Conservation (phyloP, 805 yeast species). For the Candida manassasensis region DNA sequence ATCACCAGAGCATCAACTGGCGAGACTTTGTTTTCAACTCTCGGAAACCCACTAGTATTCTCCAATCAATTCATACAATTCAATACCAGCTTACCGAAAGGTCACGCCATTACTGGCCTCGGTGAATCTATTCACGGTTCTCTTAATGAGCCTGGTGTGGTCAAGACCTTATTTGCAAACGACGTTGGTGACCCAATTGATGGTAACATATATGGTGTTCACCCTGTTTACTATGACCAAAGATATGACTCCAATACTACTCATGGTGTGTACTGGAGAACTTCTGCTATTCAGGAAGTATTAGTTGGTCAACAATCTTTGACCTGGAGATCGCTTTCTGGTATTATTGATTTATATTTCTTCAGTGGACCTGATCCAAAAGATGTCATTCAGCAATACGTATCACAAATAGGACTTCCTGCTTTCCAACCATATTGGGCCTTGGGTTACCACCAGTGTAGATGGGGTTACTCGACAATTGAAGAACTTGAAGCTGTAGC, state of each 20-base stretch:
- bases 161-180: constrained; percentile 25
- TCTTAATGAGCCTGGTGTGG: constrained; percentile 20
- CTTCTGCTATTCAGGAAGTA: constrained; percentile 25
- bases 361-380: constrained; percentile 20
- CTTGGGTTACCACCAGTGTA: constrained; percentile 22
- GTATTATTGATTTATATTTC: constrained; percentile 24
- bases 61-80: constrained; percentile 29
- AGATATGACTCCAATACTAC: constrained; percentile 17
- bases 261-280: constrained; percentile 29
- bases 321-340: constrained; percentile 26
- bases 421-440: constrained; percentile 24
- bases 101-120: constrained; percentile 24
- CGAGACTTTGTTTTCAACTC: constrained; percentile 24
- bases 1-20: constrained; percentile 16
- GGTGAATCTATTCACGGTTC: constrained; percentile 29
- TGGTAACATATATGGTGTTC: constrained; percentile 28
- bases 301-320: constrained; percentile 19
- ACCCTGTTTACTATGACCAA: constrained; percentile 28
- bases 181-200: constrained; percentile 23
- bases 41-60: constrained; percentile 24
- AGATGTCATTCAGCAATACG: constrained; percentile 20
- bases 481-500: constrained; percentile 16
- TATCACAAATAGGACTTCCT: constrained; percentile 18
- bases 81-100: constrained; percentile 22
- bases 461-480: constrained; percentile 21